phyloP scores from a whole-genome alignment of 352 stramenopile genomes.

The Globisporangium mamillatum region DNA sequence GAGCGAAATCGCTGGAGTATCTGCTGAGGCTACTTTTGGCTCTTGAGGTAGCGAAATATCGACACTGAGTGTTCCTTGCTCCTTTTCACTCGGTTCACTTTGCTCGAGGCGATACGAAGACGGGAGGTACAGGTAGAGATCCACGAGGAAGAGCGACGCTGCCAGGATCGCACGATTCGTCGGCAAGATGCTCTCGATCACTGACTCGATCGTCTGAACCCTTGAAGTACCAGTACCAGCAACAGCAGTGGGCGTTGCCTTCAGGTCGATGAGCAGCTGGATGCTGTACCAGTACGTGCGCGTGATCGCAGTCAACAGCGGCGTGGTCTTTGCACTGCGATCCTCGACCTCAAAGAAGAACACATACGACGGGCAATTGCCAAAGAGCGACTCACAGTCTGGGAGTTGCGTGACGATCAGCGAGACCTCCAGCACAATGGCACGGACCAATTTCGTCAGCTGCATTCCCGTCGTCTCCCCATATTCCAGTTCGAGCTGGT shows the following conservation, averaged over 20 bases:
- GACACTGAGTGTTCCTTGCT: neutral
- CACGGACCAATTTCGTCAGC: constrained; percentile 16
- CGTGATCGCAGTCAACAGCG: constrained; percentile 51
- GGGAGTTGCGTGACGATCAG: constrained; percentile 47
- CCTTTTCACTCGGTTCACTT: neutral
- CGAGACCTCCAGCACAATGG: constrained; percentile 31
- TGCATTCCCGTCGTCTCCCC: neutral
- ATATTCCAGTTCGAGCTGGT: constrained; percentile 2
- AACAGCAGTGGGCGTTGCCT: constrained; percentile 7
- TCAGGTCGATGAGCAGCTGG: constrained; percentile 37
- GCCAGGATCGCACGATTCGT: constrained; percentile 49
- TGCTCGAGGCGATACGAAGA: constrained; percentile 45
- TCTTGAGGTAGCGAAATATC: neutral
- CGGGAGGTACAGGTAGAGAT: constrained; percentile 67
- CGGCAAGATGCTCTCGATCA: constrained; percentile 22
- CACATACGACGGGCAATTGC: constrained; percentile 47
- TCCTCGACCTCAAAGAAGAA: constrained; percentile 71
- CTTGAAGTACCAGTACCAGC: neutral
- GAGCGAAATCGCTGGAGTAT: constrained; percentile 46
- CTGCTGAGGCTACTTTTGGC: neutral
- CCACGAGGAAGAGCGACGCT: constrained; percentile 66
- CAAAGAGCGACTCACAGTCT: constrained; percentile 57
- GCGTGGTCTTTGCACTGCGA: constrained; percentile 43
- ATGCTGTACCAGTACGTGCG: constrained; percentile 63
- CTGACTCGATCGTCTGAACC: constrained; percentile 4